These are phyloP conservation scores for Cytospora piceicola DNA, from an alignment of 2,329 filamentous ascomycete genomes.

Conservation along the genomic window DNA sequence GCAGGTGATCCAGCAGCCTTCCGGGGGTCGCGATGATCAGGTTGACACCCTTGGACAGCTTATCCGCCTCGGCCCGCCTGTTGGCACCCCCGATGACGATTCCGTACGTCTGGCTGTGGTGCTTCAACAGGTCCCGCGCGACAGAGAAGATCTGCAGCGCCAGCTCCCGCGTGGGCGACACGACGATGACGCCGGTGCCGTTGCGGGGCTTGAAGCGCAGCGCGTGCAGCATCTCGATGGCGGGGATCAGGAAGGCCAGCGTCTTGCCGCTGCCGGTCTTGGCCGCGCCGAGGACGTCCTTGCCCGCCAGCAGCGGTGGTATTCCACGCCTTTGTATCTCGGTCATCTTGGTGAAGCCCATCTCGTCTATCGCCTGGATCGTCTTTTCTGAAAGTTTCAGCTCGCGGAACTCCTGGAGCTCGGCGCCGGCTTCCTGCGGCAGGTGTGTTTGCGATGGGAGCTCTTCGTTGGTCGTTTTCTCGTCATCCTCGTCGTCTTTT, in stretches of 20 bases:
- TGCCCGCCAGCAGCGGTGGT: slow-evolving; percentile 83
- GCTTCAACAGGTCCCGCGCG: slow-evolving; percentile 86
- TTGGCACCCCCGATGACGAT: slow-evolving; percentile 97
- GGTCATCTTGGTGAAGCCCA: slow-evolving; percentile 96
- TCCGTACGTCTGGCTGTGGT: slow-evolving; percentile 92
- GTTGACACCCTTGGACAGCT: slow-evolving; percentile 93
- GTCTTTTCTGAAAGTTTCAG: slow-evolving; percentile 87
- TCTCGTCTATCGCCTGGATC: slow-evolving; percentile 82
- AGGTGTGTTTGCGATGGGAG: slow-evolving; percentile 50
- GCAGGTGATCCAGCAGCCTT: slow-evolving; percentile 88
- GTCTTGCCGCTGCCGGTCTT: slow-evolving; percentile 98
- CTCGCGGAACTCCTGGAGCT: slow-evolving; percentile 75
- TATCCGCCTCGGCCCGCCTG: slow-evolving; percentile 86
- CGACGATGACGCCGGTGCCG: slow-evolving; percentile 87
- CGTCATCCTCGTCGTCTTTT: slow-evolving; percentile 37
- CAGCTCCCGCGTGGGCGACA: slow-evolving; percentile 91
- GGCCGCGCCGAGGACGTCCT: slow-evolving; percentile 90
- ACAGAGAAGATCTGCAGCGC: slow-evolving; percentile 97
- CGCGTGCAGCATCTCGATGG: slow-evolving; percentile 88
- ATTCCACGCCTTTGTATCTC: slow-evolving; percentile 90
- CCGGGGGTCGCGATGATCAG: slow-evolving; percentile 93
- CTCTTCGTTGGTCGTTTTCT: slow-evolving; percentile 38
- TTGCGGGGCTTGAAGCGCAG: slow-evolving; percentile 94
- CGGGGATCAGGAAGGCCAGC: slow-evolving; percentile 89
- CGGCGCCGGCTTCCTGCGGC: slow-evolving; percentile 58